phyloP scores from a whole-genome alignment of 2,329 filamentous ascomycete species.

The Fusarium sp. region DNA sequence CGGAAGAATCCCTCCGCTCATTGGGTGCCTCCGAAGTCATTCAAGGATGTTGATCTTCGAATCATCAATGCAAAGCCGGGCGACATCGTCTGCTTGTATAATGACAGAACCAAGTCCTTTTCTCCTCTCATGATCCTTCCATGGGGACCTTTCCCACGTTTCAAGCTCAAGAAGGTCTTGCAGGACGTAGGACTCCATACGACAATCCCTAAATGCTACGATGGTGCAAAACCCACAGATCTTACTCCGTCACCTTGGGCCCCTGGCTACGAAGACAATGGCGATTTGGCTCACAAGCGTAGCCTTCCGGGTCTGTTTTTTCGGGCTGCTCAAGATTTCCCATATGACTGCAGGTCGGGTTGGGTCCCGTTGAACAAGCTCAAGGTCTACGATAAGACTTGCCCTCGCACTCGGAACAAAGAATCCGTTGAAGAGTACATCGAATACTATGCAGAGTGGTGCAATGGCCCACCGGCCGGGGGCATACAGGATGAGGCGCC shows the following conservation, averaged over 20 bases:
- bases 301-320: not conserved
- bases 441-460: not conserved
- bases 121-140: not conserved
- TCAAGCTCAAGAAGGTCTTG: not conserved
- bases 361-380: not conserved
- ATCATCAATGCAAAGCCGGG: not conserved
- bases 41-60: not conserved
- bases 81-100: not conserved
- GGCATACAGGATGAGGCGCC: too few species aligned
- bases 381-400: not conserved
- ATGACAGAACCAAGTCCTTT: not conserved
- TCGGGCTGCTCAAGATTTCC: not conserved
- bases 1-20: not conserved
- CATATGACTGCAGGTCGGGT: not conserved
- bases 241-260: not conserved
- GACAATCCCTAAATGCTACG: not conserved
- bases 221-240: not conserved
- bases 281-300: not conserved
- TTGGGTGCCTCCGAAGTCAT: not conserved
- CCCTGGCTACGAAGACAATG: not conserved
- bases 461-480: not conserved
- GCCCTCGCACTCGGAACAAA: not conserved
- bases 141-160: not conserved
- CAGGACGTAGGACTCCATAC: not conserved
- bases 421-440: not conserved